phyloP scores from a whole-genome alignment of 148 eudicot species.

The Fagopyrum homotropicum region DNA sequence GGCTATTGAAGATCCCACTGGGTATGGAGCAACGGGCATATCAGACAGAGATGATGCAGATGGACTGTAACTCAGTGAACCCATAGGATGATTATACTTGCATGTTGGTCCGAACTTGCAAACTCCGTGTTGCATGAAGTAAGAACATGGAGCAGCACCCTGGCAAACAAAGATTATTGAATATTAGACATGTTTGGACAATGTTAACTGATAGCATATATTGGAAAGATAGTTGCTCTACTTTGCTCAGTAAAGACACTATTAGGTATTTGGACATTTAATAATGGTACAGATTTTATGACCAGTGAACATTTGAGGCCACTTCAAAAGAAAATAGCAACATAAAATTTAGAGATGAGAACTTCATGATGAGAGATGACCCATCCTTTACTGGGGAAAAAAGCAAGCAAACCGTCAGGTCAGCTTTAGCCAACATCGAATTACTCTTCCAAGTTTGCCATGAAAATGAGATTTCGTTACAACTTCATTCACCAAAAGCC shows the following conservation, averaged over 20 bases:
- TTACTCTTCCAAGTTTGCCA: neutral
- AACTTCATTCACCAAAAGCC: neutral
- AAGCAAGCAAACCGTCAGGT: neutral
- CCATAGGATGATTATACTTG: constrained; percentile 73
- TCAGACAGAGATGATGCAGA: constrained; percentile 93
- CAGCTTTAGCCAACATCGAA: neutral
- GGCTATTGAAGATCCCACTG: constrained; percentile 65
- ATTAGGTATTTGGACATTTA: neutral
- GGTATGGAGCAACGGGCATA: constrained; percentile 95
- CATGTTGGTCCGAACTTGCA: constrained; percentile 64
- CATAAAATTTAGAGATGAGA: no score
- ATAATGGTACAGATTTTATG: neutral
- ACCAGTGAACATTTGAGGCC: neutral
- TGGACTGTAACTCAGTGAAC: constrained; percentile 77
- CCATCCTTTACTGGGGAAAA: no score
- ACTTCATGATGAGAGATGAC: no score
- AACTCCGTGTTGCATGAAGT: constrained; percentile 61
- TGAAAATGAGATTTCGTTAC: neutral
- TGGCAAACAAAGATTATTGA: constrained; percentile 19
- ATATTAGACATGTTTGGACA: neutral
- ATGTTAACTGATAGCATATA: neutral
- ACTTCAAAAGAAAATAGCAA: no score
- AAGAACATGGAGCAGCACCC: constrained; percentile 84
- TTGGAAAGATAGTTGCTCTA: neutral
- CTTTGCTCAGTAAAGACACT: neutral